Evolutionary conservation across 495 filamentous ascomycete genomes (phyloP).

Genomic region (Tetracladium marchalianum): DNA sequence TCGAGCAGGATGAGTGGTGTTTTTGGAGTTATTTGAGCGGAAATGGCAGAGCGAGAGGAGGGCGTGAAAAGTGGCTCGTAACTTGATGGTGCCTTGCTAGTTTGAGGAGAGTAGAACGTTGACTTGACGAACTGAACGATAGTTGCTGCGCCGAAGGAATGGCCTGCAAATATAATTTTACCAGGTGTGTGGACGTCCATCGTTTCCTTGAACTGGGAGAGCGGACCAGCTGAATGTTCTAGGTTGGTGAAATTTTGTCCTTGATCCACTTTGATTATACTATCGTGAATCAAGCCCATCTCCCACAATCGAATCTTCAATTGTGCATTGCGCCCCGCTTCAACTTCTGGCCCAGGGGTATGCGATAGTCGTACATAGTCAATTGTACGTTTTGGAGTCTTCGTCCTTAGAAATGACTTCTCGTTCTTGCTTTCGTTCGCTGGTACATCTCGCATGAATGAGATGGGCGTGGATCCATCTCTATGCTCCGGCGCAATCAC

Average conservation of each 20-base stretch:
- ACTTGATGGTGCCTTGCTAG: constrained; percentile 8
- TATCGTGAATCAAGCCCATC: constrained; percentile 50
- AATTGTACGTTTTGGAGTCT: constrained; percentile 18
- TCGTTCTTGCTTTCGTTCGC: constrained; percentile 24
- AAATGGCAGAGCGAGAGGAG: constrained; percentile 33
- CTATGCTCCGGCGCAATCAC: constrained; percentile 70
- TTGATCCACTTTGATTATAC: constrained; percentile 49
- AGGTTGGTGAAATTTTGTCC: constrained; percentile 35
- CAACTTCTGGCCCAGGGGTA: constrained; percentile 42
- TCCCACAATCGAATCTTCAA: constrained; percentile 66
- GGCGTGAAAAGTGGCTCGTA: constrained; percentile 41
- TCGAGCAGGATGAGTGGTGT: constrained; percentile 58
- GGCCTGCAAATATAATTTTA: constrained; percentile 57
- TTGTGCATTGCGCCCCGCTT: constrained; percentile 51
- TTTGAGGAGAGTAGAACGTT: constrained; percentile 42
- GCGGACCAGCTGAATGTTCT: constrained; percentile 33
- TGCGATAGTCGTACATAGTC: constrained; percentile 44
- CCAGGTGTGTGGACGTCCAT: constrained; percentile 62
- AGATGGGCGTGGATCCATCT: constrained; percentile 60
- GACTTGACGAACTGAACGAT: constrained; percentile 64
- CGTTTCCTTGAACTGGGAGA: constrained; percentile 39
- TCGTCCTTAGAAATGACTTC: constrained; percentile 23
- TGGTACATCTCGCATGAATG: constrained; percentile 41
- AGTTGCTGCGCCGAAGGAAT: constrained; percentile 67
- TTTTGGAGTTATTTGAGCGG: constrained; percentile 49